Evolutionary conservation across 352 stramenopile genomes (phyloP).

Genomic region (Phytophthora uliginosa): DNA sequence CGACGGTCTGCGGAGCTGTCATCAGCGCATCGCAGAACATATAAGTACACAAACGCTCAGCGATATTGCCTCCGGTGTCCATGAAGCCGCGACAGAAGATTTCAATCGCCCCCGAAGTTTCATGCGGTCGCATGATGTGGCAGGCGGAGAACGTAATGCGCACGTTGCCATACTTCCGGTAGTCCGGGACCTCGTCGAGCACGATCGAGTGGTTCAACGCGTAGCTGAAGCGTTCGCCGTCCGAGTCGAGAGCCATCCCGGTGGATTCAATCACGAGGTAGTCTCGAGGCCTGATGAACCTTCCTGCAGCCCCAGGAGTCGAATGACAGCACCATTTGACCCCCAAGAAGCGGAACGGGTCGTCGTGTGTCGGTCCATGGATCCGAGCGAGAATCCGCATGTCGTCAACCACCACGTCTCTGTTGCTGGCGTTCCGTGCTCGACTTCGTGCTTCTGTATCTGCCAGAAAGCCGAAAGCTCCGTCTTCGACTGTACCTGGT

Average conservation of each 20-base stretch:
- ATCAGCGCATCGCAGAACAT: conserved; percentile 54
- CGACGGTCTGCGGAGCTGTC: conserved; percentile 41
- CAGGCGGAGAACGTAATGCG: conserved; percentile 43
- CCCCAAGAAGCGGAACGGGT: conserved; percentile 56
- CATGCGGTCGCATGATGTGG: conserved; percentile 45
- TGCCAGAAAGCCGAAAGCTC: conserved; percentile 45
- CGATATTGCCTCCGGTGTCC: conserved; percentile 34
- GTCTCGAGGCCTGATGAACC: conserved; percentile 58
- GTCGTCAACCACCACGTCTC: conserved; percentile 36
- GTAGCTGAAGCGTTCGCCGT: conserved; percentile 41
- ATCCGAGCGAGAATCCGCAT: conserved; percentile 40
- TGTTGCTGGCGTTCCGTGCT: conserved; percentile 29
- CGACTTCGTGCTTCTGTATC: conserved; percentile 42
- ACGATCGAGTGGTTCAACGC: conserved; percentile 47
- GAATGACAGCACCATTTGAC: conserved; percentile 54
- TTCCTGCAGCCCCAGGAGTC: conserved; percentile 9
- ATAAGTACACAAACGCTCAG: conserved; percentile 29
- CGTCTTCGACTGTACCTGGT: conserved; percentile 53
- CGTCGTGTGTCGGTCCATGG: conserved; percentile 46
- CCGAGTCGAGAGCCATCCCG: conserved; percentile 47
- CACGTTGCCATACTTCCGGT: conserved; percentile 32
- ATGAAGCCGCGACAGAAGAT: conserved; percentile 54
- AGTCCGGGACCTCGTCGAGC: conserved; percentile 40
- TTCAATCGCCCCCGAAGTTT: conserved; percentile 36
- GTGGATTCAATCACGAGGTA: conserved; percentile 61